Conservation (phyloP, 352 stramenopile genomes). For the Aphanomyces invadans region DNA sequence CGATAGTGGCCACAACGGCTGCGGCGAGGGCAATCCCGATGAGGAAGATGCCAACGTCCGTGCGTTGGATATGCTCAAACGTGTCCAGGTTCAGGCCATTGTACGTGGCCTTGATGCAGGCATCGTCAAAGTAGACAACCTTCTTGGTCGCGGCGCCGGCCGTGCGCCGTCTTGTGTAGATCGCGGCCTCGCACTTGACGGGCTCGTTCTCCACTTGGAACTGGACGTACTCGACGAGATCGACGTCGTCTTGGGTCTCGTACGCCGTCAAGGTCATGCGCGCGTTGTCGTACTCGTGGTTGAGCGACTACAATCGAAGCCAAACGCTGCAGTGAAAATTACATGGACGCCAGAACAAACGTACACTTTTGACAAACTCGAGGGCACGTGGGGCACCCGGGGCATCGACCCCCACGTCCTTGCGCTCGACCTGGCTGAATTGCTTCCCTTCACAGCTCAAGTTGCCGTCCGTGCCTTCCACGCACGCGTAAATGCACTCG, state of each 20-base stretch:
- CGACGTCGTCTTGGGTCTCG: conserved; percentile 18
- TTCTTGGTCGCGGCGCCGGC: not conserved
- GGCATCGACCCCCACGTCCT: not conserved
- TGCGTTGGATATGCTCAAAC: conserved; percentile 10
- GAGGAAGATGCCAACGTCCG: not conserved
- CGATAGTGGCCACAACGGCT: not conserved
- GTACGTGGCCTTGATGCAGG: conserved; percentile 19
- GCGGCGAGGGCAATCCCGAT: not conserved
- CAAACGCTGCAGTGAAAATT: not conserved
- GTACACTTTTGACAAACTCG: conserved; percentile 1
- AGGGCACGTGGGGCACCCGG: not conserved
- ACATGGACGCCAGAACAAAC: not conserved
- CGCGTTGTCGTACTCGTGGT: conserved; percentile 20
- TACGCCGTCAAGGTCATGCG: conserved; percentile 13
- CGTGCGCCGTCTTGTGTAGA: not conserved
- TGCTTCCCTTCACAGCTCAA: conserved; percentile 5
- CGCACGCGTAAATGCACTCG: conserved; percentile 19
- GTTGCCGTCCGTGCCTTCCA: conserved; percentile 1
- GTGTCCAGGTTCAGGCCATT: conserved; percentile 14
- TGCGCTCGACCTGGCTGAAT: conserved; percentile 3
- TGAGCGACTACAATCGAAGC: conserved; percentile 11
- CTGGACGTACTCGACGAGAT: conserved; percentile 19
- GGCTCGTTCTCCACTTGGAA: conserved; percentile 18
- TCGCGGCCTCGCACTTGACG: conserved; percentile 11
- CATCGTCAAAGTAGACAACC: conserved; percentile 24